These are phyloP conservation scores for Metschnikowia anglica DNA, from an alignment of 805 yeast species.

Conservation along the genomic window DNA sequence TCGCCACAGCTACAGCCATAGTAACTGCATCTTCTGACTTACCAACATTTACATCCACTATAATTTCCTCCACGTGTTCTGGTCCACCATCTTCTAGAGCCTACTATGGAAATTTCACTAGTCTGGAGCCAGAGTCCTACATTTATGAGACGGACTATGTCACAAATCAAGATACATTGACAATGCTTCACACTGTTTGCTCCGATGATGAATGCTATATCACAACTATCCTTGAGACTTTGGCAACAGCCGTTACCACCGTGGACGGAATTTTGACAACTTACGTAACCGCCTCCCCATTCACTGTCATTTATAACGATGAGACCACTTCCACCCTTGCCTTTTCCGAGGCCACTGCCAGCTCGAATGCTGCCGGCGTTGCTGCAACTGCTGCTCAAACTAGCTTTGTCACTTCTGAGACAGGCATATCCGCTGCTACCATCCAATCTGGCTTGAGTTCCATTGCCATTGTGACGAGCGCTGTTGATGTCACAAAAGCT, in stretches of 20 bases:
- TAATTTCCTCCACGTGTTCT: slow-evolving; percentile 18
- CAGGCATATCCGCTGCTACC: background rate
- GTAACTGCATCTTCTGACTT: slow-evolving; percentile 10
- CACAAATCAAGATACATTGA: slow-evolving; percentile 16
- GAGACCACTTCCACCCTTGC: slow-evolving; percentile 3
- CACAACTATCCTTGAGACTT: slow-evolving; percentile 34
- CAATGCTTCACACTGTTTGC: slow-evolving; percentile 32
- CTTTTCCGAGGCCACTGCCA: background rate
- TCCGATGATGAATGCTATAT: slow-evolving; percentile 28
- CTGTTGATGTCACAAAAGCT: background rate
- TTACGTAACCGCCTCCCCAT: slow-evolving; percentile 34
- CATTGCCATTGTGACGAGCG: background rate
- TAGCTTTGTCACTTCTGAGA: background rate
- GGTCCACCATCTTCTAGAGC: slow-evolving; percentile 7
- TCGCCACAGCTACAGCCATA: slow-evolving; percentile 11
- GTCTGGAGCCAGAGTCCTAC: slow-evolving; percentile 8
- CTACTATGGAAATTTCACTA: slow-evolving; percentile 15
- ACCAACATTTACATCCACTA: slow-evolving; percentile 19
- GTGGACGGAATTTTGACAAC: slow-evolving; percentile 43
- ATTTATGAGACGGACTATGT: slow-evolving; percentile 17
- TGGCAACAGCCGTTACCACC: slow-evolving; percentile 37
- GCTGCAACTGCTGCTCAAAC: background rate
- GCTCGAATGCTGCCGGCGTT: slow-evolving; percentile 2
- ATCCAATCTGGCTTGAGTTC: background rate
- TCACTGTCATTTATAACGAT: slow-evolving; percentile 11